A percentile compares a stretch with the other conserved stretches of the same genome.
Conservation (phyloP, 2,329 filamentous ascomycete species). For the Dactylonectria macrodidyma region DNA sequence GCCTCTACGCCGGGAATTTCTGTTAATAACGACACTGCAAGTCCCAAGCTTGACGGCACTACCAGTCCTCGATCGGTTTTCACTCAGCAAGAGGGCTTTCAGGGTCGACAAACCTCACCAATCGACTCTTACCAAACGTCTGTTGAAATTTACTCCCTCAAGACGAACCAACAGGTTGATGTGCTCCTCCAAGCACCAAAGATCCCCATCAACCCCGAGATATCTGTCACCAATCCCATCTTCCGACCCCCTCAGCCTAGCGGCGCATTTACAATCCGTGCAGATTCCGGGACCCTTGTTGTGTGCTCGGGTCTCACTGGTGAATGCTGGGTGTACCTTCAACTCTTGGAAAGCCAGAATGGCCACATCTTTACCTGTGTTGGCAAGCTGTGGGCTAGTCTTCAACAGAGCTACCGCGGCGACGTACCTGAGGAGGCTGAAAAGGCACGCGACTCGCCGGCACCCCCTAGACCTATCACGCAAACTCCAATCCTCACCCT, state of each 20-base stretch:
- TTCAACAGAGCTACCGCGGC: slow-evolving; percentile 74
- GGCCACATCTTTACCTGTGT: slow-evolving; percentile 73
- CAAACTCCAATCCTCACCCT: slow-evolving; percentile 79
- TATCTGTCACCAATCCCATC: slow-evolving; percentile 72
- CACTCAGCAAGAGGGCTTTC: slow-evolving; percentile 55
- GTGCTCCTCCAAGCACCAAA: slow-evolving; percentile 81
- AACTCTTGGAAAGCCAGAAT: slow-evolving; percentile 61
- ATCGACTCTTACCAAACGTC: slow-evolving; percentile 85
- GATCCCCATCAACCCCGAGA: slow-evolving; percentile 68
- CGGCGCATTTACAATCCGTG: slow-evolving; percentile 81
- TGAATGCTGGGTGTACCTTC: slow-evolving; percentile 85
- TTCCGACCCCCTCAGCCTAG: slow-evolving; percentile 79
- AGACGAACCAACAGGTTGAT: slow-evolving; percentile 78
- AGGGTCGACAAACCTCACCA: slow-evolving; percentile 53
- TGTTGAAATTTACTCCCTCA: slow-evolving; percentile 90
- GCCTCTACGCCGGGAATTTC: slow-evolving; percentile 57
- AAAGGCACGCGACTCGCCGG: slow-evolving; percentile 53
- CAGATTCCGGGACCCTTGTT: slow-evolving; percentile 79
- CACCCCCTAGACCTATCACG: slow-evolving; percentile 58
- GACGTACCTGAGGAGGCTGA: slow-evolving; percentile 64
- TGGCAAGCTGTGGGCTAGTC: slow-evolving; percentile 92
- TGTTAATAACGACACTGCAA: slow-evolving; percentile 56
- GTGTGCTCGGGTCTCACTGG: slow-evolving; percentile 87
- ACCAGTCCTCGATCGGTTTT: slow-evolving; percentile 59
- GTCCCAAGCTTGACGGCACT: slow-evolving; percentile 59